These are phyloP conservation scores for Cytospora mali DNA, from an alignment of 2,329 filamentous ascomycete species.

Conservation along the genomic window DNA sequence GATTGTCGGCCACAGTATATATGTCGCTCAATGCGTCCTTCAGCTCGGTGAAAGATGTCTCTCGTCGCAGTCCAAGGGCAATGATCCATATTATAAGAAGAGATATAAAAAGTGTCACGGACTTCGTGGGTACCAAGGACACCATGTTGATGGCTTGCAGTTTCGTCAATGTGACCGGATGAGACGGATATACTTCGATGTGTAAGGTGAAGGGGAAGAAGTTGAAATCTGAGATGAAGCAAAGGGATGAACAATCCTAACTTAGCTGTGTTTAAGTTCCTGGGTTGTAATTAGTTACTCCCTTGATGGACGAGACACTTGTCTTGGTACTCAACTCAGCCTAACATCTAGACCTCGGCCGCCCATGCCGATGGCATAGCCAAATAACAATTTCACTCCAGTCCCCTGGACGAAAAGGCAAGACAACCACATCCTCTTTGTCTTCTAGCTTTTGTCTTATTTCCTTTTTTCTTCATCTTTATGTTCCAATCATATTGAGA, in stretches of 20 bases:
- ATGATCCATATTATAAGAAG: neutral
- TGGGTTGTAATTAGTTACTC: too few species aligned
- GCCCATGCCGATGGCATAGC: too few species aligned
- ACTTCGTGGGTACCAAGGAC: neutral
- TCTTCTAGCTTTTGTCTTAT: too few species aligned
- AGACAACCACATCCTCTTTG: too few species aligned
- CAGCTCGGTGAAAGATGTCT: neutral
- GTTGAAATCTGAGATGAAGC: neutral
- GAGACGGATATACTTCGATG: neutral
- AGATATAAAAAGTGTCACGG: neutral
- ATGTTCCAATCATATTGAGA: too few species aligned
- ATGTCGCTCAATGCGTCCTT: neutral
- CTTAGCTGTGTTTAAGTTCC: too few species aligned
- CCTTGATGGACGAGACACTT: too few species aligned
- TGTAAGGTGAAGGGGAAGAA: neutral
- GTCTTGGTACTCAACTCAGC: neutral
- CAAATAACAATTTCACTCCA: too few species aligned
- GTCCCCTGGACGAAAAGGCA: too few species aligned
- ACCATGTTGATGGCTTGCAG: neutral
- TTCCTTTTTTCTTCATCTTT: too few species aligned
- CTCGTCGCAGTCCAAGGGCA: neutral
- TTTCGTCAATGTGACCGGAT: too few species aligned
- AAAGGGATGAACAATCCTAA: neutral
- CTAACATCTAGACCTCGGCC: neutral
- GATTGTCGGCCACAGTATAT: neutral